A percentile compares a stretch with the other conserved stretches of the same genome.
phyloP scores from a whole-genome alignment of 2,329 filamentous ascomycete genomes.

The Colletotrichum lindemuthianum region DNA sequence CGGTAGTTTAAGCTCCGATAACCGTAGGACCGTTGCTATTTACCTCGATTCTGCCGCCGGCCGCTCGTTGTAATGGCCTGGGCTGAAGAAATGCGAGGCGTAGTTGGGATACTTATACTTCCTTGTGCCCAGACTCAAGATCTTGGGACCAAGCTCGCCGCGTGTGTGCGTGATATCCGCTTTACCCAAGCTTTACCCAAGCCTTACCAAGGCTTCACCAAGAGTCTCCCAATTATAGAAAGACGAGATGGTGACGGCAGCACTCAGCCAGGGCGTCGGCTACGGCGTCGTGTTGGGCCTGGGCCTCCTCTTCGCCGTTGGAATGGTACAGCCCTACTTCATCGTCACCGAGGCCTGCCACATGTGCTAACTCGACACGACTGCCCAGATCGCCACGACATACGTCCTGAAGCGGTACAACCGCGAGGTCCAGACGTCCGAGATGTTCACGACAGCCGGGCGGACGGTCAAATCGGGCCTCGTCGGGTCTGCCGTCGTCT shows the following conservation, averaged over 20 bases:
- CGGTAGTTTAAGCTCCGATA: slow-evolving; percentile 33
- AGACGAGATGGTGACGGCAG: slow-evolving; percentile 40
- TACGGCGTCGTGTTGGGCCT: slow-evolving; percentile 83
- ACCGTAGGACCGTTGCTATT: slow-evolving; percentile 4
- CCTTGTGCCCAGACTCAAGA: slow-evolving; percentile 11
- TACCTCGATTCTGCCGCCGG: slow-evolving; percentile 31
- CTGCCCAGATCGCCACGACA: slow-evolving; percentile 68
- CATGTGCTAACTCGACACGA: not conserved
- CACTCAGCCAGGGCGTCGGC: slow-evolving; percentile 71
- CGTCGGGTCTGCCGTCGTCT: slow-evolving; percentile 85
- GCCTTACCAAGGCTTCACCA: not conserved
- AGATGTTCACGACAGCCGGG: slow-evolving; percentile 85
- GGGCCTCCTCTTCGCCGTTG: slow-evolving; percentile 77
- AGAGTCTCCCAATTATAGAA: not conserved
- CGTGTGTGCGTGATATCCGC: no score
- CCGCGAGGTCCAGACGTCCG: slow-evolving; percentile 82
- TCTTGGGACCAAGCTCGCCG: not conserved
- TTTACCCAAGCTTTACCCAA: not conserved
- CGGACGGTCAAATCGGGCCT: slow-evolving; percentile 84
- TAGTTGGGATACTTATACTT: slow-evolving; percentile 25
- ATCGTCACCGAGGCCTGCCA: not conserved
- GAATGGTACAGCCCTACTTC: slow-evolving; percentile 59
- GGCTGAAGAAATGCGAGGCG: not conserved
- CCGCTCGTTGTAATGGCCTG: slow-evolving; percentile 5
- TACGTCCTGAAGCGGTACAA: slow-evolving; percentile 72